Conservation (phyloP, 1,284 basidiomycete genomes). For the Irpex sp. region DNA sequence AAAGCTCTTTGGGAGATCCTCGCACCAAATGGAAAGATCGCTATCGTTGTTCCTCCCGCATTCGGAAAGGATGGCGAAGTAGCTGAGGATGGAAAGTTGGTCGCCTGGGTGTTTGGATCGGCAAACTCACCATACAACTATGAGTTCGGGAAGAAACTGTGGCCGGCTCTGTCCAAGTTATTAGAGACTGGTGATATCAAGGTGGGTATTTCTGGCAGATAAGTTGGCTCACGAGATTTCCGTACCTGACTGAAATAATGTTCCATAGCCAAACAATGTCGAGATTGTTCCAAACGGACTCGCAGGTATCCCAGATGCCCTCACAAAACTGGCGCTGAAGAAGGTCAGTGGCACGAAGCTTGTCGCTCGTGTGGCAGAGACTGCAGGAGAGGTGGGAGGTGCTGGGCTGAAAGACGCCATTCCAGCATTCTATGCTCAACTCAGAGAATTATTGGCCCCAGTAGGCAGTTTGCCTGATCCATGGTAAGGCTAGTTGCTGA, state of each 20-base stretch:
- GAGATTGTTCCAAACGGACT: conserved; percentile 27
- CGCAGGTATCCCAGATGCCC: conserved; percentile 24
- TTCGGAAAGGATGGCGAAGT: not conserved
- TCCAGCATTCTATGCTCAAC: not conserved
- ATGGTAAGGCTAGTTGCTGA: not conserved
- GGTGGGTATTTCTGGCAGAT: conserved; percentile 2
- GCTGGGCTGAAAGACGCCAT: not conserved
- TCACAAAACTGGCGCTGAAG: conserved; percentile 18
- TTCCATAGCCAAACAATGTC: conserved; percentile 14
- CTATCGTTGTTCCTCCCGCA: not conserved
- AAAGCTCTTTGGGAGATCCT: conserved; percentile 18
- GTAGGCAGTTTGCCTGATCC: not conserved
- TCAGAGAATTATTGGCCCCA: not conserved
- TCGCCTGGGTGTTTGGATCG: conserved; percentile 8
- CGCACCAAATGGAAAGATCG: conserved; percentile 4
- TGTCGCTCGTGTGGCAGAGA: conserved; percentile 26
- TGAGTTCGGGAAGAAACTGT: conserved; percentile 11
- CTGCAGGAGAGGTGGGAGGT: conserved; percentile 9
- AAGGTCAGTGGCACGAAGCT: conserved; percentile 28
- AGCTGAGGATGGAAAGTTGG: conserved; percentile 6
- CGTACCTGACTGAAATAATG: not conserved
- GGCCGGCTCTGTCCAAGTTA: conserved; percentile 9
- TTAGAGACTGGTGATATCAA: conserved; percentile 11
- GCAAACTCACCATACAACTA: conserved; percentile 6
- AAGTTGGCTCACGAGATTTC: not conserved